phyloP scores from a whole-genome alignment of 805 yeast species.

The Zygosaccharomyces siamensis region DNA sequence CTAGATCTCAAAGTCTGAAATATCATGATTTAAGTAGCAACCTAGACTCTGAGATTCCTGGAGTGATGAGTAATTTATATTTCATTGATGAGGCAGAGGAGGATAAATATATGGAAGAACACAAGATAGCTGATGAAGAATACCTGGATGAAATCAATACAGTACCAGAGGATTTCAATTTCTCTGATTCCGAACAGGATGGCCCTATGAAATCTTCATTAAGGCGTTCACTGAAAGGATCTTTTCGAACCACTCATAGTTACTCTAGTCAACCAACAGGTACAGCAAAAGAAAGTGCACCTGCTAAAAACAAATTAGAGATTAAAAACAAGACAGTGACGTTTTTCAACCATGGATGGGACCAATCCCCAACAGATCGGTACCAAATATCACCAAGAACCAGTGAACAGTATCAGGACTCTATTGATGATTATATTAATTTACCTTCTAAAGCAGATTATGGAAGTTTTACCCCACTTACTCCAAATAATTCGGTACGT shows the following conservation, averaged over 20 bases:
- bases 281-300: conserved; percentile 28
- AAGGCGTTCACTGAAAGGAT: conserved; percentile 12
- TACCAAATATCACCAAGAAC: conserved; percentile 5
- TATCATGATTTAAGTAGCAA: conserved; percentile 37
- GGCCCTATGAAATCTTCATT: conserved; percentile 9
- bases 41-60: conserved; percentile 38
- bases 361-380: conserved; percentile 7
- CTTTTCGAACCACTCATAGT: conserved; percentile 33
- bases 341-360: conserved; percentile 29
- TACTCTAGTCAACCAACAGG: conserved; percentile 29
- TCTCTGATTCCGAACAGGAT: conserved; percentile 27
- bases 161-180: conserved; percentile 43
- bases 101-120: conserved; percentile 28
- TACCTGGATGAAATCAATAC: conserved; percentile 48
- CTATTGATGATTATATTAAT: conserved; percentile 7
- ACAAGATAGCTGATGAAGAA: conserved; percentile 36
- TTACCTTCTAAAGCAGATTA: conserved; percentile 8
- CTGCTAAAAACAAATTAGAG: conserved; percentile 36
- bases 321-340: conserved; percentile 39
- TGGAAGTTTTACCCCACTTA: conserved; percentile 11
- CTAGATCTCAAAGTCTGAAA: conserved; percentile 32
- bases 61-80: conserved; percentile 27
- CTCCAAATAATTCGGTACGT: conserved; percentile 22
- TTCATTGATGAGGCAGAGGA: conserved; percentile 36
- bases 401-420: conserved; percentile 3